These are phyloP conservation scores for Henningerozyma blattae DNA, from an alignment of 805 yeast species.

Conservation along the genomic window DNA sequence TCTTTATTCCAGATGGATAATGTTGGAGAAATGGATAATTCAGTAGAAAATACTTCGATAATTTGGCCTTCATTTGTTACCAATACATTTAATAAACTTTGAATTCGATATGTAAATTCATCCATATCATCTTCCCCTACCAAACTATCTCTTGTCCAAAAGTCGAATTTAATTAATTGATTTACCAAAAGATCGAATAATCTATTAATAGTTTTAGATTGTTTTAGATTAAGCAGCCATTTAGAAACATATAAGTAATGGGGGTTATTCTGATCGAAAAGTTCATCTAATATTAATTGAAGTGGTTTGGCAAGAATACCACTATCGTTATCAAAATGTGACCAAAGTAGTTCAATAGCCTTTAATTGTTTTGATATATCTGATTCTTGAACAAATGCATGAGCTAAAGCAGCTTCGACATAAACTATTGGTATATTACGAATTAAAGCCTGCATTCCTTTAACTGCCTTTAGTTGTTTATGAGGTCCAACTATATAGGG, in stretches of 20 bases:
- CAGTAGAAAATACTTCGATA: conserved; percentile 40
- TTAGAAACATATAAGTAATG: conserved; percentile 31
- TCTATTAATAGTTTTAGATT: conserved; percentile 46
- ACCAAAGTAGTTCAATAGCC: conserved; percentile 64
- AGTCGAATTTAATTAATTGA: conserved; percentile 36
- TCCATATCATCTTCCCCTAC: conserved; percentile 46
- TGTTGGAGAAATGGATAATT: conserved; percentile 30
- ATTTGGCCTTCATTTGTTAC: conserved; percentile 31
- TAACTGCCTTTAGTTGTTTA: conserved; percentile 62
- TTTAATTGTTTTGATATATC: conserved; percentile 31
- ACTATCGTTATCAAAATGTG: conserved; percentile 38
- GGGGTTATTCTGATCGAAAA: conserved; percentile 33
- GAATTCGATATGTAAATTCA: conserved; percentile 49
- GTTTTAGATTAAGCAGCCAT: conserved; percentile 36
- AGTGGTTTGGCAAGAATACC: conserved; percentile 45
- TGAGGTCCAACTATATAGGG: conserved; percentile 33
- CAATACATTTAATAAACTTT: conserved; percentile 40
- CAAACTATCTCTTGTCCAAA: conserved; percentile 19
- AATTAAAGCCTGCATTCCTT: conserved; percentile 49
- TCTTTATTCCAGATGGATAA: conserved; percentile 24
- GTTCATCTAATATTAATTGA: conserved; percentile 54
- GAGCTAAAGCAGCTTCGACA: conserved; percentile 64
- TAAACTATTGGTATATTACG: conserved; percentile 37
- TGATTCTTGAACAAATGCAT: conserved; percentile 34
- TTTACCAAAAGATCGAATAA: conserved; percentile 47